Base-by-base conservation (phyloP, 2,329 filamentous ascomycete species). In the Pleomassaria siparia region DNA sequence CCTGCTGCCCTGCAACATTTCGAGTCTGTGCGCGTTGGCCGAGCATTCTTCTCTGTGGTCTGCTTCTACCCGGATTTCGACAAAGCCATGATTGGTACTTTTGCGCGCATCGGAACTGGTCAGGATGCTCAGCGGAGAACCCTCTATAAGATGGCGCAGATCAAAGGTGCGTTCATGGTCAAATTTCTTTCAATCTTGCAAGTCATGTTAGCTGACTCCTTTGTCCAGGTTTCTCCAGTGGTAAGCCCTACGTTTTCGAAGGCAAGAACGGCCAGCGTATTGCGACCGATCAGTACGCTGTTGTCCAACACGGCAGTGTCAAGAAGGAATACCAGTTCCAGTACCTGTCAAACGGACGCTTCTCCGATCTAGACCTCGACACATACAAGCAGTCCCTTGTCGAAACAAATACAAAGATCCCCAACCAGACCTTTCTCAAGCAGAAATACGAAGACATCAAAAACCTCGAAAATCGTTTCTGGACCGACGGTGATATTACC, bases 61-160 rank as follows among this genome's bases (percentile, higher is more conserved):
- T 96, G 91, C 78, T 96, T 95, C 75, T 92, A 91, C 59, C 94
- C 94, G 10, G 86, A 86, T 3, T 96, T 99, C 58, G 88, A 95
- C 46, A 76, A 87, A 8, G 81, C 87, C 24, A 88, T 96, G 61
- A 83, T 79, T 13, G 90, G 90, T 43, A 95, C 91, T 70, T 99
- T 88, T 67, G 86, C 87, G 29, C 88, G 94, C 43, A 84, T 97
- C 55, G 88, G 86, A 53, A 83, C 96, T 47, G 92, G 91, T 0
- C 80, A 86, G 11, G 87, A 95, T 64, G 80, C 85, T 18, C 88
- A 82, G 3, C 86, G 87, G 3, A 77, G 85, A 49, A 87, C 88
- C 52, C 81, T 89, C 55, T 99, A 99, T 71, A 87, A 92, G 50
- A 87, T 99, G 81, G 88, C 87, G 24, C 74, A 88, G 50, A 91